phyloP scores from a whole-genome alignment of 495 filamentous ascomycete genomes.

The Pyrenula massariospora region DNA sequence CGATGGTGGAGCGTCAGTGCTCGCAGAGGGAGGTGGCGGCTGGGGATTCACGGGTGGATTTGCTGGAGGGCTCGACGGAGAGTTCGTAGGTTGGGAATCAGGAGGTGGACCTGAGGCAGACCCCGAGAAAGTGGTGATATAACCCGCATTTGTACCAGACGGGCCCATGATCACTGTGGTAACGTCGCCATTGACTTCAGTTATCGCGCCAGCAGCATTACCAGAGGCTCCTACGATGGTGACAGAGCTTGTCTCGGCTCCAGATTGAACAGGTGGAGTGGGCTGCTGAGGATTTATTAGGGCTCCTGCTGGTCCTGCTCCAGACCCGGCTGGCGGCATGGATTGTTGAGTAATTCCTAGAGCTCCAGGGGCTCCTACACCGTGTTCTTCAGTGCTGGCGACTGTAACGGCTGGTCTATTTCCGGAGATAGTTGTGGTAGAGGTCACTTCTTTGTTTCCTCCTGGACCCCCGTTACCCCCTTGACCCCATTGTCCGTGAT shows the following conservation, averaged over 20 bases:
- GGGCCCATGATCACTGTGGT: not conserved
- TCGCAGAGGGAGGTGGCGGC: not conserved
- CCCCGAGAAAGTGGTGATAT: not conserved
- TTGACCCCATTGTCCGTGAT: not conserved
- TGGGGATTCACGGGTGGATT: not conserved
- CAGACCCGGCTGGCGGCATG: not conserved
- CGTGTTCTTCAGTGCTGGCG: too few species aligned
- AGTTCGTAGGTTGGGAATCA: not conserved
- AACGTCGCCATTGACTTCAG: not conserved
- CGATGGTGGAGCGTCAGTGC: not conserved
- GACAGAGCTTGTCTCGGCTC: not conserved
- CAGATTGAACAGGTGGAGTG: not conserved
- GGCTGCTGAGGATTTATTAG: not conserved
- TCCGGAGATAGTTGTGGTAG: too few species aligned
- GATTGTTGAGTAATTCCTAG: not conserved
- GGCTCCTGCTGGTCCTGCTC: not conserved
- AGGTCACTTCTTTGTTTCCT: too few species aligned
- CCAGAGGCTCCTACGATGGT: not conserved
- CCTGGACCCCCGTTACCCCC: too few species aligned
- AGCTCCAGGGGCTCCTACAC: too few species aligned
- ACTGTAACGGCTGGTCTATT: too few species aligned
- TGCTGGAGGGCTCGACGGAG: not conserved
- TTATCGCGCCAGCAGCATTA: not conserved
- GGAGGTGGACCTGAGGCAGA: not conserved
- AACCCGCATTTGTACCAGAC: not conserved